Conservation (phyloP, 495 filamentous ascomycete genomes). For the Hypoxylon cercidicola region DNA sequence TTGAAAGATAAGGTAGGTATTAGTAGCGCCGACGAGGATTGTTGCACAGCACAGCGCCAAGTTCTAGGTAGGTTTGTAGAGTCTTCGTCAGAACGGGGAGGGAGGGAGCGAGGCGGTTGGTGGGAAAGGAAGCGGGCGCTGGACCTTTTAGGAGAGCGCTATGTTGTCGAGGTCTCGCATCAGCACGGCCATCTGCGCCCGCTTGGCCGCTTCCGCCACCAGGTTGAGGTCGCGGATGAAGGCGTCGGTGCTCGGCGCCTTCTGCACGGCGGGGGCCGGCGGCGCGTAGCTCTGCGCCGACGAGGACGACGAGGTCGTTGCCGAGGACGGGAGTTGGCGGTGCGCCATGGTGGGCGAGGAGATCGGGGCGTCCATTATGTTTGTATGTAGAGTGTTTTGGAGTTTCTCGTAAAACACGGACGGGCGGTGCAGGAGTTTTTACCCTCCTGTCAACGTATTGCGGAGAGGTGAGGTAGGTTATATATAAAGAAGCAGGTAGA, state of each 20-base stretch:
- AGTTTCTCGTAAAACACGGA: not conserved
- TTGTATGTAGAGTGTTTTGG: slow-evolving; percentile 1
- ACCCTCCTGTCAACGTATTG: not conserved
- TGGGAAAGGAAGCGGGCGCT: too few species aligned
- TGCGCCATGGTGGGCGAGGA: slow-evolving; percentile 42
- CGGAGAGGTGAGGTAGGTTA: not conserved
- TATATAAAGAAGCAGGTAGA: too few species aligned
- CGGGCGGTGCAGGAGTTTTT: slow-evolving; percentile 2
- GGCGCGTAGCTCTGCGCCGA: slow-evolving; percentile 47
- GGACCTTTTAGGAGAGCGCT: slow-evolving; percentile 56
- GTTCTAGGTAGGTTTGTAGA: too few species aligned
- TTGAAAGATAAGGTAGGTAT: too few species aligned
- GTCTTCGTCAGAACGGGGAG: too few species aligned
- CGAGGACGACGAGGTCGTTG: slow-evolving; percentile 34
- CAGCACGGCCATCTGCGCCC: slow-evolving; percentile 87
- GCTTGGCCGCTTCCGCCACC: slow-evolving; percentile 93
- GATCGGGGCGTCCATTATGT: slow-evolving; percentile 53
- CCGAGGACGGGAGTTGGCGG: slow-evolving; percentile 40
- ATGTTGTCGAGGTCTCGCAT: slow-evolving; percentile 84
- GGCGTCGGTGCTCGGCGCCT: slow-evolving; percentile 62
- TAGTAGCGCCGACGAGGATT: too few species aligned
- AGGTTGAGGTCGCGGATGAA: slow-evolving; percentile 84
- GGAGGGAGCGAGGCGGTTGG: too few species aligned
- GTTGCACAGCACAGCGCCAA: too few species aligned
- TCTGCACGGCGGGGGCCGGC: slow-evolving; percentile 48